A percentile compares a stretch with the other conserved stretches of the same genome.
These are phyloP conservation scores for Botrytis hyacinthi DNA, from an alignment of 2,329 filamentous ascomycete genomes.

Conservation along the genomic window DNA sequence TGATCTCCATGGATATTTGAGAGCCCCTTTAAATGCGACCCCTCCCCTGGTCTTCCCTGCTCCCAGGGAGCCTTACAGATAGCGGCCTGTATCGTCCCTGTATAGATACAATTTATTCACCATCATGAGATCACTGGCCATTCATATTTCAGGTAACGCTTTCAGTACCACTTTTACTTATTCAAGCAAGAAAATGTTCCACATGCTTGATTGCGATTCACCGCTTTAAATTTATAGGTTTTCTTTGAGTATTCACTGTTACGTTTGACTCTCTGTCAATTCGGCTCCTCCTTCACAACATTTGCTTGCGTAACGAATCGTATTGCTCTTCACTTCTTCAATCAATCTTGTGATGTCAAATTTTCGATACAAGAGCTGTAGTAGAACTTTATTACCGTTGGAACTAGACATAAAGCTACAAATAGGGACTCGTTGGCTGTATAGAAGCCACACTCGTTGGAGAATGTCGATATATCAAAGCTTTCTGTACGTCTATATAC, in stretches of 20 bases:
- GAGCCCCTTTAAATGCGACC: background rate
- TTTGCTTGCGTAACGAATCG: background rate
- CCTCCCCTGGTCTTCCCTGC: background rate
- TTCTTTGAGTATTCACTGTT: background rate
- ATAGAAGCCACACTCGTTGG: background rate
- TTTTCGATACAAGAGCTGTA: background rate
- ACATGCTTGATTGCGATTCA: no score
- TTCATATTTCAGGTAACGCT: background rate
- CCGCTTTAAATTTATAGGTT: no score
- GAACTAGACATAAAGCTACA: background rate
- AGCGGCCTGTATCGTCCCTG: background rate
- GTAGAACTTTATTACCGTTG: background rate
- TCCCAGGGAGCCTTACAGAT: background rate
- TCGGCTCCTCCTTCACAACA: rapidly evolving
- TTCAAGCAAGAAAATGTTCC: no score
- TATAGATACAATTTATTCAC: background rate
- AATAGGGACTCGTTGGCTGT: no score
- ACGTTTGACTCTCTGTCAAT: background rate
- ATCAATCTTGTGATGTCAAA: background rate
- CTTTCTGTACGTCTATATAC: background rate
- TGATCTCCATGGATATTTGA: background rate
- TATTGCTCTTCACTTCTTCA: background rate
- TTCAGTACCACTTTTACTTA: background rate
- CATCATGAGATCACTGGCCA: background rate
- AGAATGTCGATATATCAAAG: background rate